Evolutionary conservation across 2,329 filamentous ascomycete genomes (phyloP), one percentile per base, ranked within the genome.

Genomic region (Colletotrichum lindemuthianum): DNA sequence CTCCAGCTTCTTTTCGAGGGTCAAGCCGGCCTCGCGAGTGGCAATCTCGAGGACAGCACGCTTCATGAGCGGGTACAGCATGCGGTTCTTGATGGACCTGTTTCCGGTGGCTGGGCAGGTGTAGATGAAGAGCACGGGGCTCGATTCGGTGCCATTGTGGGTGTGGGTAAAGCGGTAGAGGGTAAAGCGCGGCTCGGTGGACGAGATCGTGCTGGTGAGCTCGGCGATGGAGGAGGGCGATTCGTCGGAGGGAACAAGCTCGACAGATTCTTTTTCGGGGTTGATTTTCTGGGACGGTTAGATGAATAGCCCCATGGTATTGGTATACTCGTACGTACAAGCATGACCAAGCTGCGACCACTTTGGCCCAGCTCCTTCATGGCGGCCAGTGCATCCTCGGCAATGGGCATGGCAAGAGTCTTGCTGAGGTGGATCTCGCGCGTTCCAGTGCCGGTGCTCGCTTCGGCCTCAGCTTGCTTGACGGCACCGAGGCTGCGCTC

Each of bases 61-160:
- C 77, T 89, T 89, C 81, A 89, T 89, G 33, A 89, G 80, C 39
- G 92, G 91, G 75, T 96, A 96, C 72, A 96, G 78, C 92, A 96
- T 96, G 68, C 92, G 85, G 78, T 91, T 90, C 80, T 92, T 94
- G 80, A 96, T 91, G 56, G 86, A 81, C 78, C 89, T 92, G 56
- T 84, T 87, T 34, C 81, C 85, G 5, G 89, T 84, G 8, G 85
- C 80, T 1, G 92, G 92, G 75, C 91, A 93, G 6, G 92, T 95
- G 79, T 93, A 95, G 74, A 96, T 88, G 80, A 96, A 96, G 6
- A 95, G 82, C 51, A 95, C 80, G 3, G 89, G 87, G 59, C 81
- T 84, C 56, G 82, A 79, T 64, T 84, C 77, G 49, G 73, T 68
- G 24, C 86, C 87, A 37, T 81, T 78, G 66, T 87, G 78, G 45